Base-by-base conservation (phyloP, 2,329 filamentous ascomycete species). In the Colletotrichum spinosum region DNA sequence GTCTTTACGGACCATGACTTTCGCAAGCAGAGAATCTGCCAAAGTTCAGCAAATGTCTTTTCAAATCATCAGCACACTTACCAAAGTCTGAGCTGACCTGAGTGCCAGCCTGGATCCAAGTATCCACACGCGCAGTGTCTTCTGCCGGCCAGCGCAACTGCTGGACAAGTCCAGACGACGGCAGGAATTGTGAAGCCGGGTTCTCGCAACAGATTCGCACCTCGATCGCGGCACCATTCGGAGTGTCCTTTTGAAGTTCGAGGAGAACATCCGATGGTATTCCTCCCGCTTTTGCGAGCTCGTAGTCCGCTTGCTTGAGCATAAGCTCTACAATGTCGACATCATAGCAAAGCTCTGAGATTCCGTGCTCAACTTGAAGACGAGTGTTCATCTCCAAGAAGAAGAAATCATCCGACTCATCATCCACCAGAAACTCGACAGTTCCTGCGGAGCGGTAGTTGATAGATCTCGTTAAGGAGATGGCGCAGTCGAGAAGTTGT, bases 331-430 rank as follows among this genome's bases (percentile, higher is more conserved):
- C 62, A 9, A 65, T 41, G 4, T 65, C 62, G 4, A 65, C 38
- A 4, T 44, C 42, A 10, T 45, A 52, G 17, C 52, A 55, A 25
- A 52, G 34, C 33, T 62, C 53, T 4, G 59, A 50, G 10, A 62
- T 89, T 0, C 91, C 90, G 69, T 94, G 92, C 73, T 94, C 92
- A 33, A 94, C 91, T 70, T 94, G 91, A 3, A 94, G 76, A 8
- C 91, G 82, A 0, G 91, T 69, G 80, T 86, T 83, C 73, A 85
- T 82, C 62, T 62, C 59, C 17, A 62, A 38, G 12, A 62, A 62
- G 39, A 83, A 83, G 61, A 78, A 81, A 4, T 71, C 64, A 0
- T 67, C 70, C 0, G 71, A 72, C 8, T 69, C 65, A 10, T 69
- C 69, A 51, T 79, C 75, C 0, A 78, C 71, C 0, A 82, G 67